These are phyloP conservation scores for Termitomyces sp. DNA, from an alignment of 768 basidiomycete species.

Conservation along the genomic window DNA sequence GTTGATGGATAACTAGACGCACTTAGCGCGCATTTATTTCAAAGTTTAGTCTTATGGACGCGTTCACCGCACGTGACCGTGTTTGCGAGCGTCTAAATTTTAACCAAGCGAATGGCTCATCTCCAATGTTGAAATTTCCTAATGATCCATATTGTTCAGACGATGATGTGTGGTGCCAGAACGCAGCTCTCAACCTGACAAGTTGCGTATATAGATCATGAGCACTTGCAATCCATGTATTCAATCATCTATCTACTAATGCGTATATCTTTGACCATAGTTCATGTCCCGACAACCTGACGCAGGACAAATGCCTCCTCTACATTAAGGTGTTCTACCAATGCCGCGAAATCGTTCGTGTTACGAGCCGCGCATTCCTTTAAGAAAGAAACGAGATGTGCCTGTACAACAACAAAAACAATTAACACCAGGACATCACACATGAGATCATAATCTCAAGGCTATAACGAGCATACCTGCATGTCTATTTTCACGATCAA, in stretches of 20 bases:
- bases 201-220: neutral
- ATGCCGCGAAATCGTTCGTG: slow-evolving; percentile 52
- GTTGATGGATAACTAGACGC: too few species aligned
- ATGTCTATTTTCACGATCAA: slow-evolving; percentile 86
- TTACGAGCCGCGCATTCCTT: slow-evolving; percentile 62
- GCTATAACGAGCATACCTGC: slow-evolving; percentile 32
- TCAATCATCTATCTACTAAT: neutral
- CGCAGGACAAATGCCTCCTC: slow-evolving; percentile 71
- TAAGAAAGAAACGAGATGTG: slow-evolving; percentile 66
- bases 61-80: too few species aligned
- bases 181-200: neutral
- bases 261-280: neutral
- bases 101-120: too few species aligned
- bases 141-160: too few species aligned
- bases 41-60: too few species aligned
- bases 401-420: slow-evolving; percentile 31
- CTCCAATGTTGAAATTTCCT: too few species aligned
- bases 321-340: slow-evolving; percentile 61
- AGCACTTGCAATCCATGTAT: neutral
- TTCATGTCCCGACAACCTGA: slow-evolving; percentile 30
- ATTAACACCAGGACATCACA: neutral
- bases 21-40: too few species aligned
- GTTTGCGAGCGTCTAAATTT: too few species aligned
- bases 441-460: neutral
- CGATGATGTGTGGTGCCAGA: neutral